Conservation (phyloP, 1,284 basidiomycete genomes). For the Sporisorium iseilematis-ciliati region DNA sequence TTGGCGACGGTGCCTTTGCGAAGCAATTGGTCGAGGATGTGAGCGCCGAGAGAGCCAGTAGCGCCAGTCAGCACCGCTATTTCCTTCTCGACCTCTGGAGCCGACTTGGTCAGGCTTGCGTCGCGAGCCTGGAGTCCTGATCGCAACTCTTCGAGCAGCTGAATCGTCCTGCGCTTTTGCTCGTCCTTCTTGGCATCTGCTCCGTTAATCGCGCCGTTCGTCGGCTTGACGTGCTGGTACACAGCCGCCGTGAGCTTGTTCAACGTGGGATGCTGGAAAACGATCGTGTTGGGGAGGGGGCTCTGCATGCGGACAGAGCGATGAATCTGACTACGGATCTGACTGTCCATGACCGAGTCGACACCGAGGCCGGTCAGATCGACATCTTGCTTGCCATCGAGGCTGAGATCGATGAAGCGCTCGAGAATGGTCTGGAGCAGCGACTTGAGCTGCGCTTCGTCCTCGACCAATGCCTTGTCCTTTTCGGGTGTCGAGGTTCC, state of each 20-base stretch:
- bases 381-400: constrained; percentile 63
- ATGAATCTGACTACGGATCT: constrained; percentile 71
- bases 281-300: constrained; percentile 68
- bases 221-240: constrained; percentile 22
- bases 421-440: constrained; percentile 30
- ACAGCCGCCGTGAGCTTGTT: constrained; percentile 63
- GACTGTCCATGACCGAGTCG: constrained; percentile 75
- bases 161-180: constrained; percentile 52
- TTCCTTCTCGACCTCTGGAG: constrained; percentile 3
- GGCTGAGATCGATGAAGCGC: constrained; percentile 57
- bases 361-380: constrained; percentile 73
- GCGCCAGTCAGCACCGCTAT: constrained; percentile 50
- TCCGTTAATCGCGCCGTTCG: not conserved
- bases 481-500: constrained; percentile 34
- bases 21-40: constrained; percentile 46
- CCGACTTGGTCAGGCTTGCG: not conserved
- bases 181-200: constrained; percentile 46
- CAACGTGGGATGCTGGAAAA: constrained; percentile 73
- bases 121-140: constrained; percentile 19
- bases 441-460: constrained; percentile 14
- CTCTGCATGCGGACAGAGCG: constrained; percentile 23
- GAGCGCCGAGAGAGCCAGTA: constrained; percentile 55
- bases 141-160: constrained; percentile 20
- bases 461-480: constrained; percentile 15
- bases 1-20: constrained; percentile 20